Percentiles rank a stretch among this genome's conserved stretches.
These are phyloP conservation scores for Handroanthus guayacan DNA, from an alignment of 257 asterid genomes.

Conservation along the genomic window DNA sequence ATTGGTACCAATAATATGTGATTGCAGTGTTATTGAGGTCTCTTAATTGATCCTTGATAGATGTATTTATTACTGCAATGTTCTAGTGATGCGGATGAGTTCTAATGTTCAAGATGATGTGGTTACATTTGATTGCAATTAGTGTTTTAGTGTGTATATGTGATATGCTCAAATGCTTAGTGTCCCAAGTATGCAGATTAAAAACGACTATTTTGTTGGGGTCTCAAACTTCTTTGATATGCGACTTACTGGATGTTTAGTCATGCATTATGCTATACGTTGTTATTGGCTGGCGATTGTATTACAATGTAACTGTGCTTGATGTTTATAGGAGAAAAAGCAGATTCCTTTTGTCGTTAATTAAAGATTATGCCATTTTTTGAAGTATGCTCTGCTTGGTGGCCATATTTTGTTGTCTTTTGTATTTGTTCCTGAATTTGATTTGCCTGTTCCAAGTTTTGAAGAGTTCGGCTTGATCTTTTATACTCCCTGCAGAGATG, in stretches of 20 bases:
- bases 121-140: conserved; percentile 16
- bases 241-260: neutral
- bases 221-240: neutral
- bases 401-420: neutral
- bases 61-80: conserved; percentile 15
- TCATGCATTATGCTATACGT: neutral
- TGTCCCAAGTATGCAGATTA: too few relatives aligned
- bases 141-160: neutral
- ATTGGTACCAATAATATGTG: neutral
- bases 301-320: neutral
- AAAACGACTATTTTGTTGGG: too few relatives aligned
- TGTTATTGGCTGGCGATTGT: neutral
- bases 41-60: neutral
- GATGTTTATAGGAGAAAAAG: neutral
- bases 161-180: neutral
- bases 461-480: neutral
- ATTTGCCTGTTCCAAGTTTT: neutral
- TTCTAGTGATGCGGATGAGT: conserved; percentile 1
- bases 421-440: neutral
- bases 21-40: neutral
- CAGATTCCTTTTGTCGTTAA: neutral
- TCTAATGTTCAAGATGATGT: neutral
- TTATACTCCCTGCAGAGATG: neutral
- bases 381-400: neutral
- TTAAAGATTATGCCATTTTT: neutral